Percentiles rank a stretch among this genome's conserved stretches.
phyloP scores from a whole-genome alignment of 768 basidiomycete species.

The Lactarius psammicola region DNA sequence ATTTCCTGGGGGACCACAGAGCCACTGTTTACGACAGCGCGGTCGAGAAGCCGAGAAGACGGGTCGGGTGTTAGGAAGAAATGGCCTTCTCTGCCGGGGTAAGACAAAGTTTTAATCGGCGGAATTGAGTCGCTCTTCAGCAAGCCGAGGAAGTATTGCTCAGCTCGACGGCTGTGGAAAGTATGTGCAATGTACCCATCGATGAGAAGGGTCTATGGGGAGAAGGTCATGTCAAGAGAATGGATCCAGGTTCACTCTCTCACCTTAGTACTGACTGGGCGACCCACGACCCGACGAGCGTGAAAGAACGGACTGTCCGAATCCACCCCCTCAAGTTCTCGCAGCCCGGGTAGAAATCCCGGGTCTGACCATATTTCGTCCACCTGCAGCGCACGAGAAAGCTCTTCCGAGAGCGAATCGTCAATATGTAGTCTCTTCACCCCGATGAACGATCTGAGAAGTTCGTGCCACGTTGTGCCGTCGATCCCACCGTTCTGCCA shows the following conservation, averaged over 20 bases:
- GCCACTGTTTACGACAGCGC: not conserved
- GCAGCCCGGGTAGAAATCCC: not conserved
- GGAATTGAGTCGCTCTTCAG: not conserved
- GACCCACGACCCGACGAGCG: not conserved
- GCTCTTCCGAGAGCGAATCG: not conserved
- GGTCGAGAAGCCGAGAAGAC: not conserved
- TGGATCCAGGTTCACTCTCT: not conserved
- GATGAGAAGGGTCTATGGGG: not conserved
- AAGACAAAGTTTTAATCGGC: not conserved
- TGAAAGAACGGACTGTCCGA: not conserved
- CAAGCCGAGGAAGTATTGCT: not conserved
- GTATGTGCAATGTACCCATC: constrained; percentile 11
- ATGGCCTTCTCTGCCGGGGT: not conserved
- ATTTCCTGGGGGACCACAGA: constrained; percentile 15
- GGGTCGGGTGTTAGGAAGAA: not conserved
- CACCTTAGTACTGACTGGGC: not conserved
- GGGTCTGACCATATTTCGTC: not conserved
- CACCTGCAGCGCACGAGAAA: not conserved
- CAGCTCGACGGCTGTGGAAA: not conserved
- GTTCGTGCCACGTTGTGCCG: not conserved
- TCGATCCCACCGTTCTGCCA: not conserved
- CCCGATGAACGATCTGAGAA: not conserved
- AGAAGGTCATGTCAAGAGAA: not conserved
- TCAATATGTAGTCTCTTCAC: not conserved
- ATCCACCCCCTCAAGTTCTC: not conserved